Conservation (phyloP, 2,329 filamentous ascomycete species). For the Sarocladium brachiariae region DNA sequence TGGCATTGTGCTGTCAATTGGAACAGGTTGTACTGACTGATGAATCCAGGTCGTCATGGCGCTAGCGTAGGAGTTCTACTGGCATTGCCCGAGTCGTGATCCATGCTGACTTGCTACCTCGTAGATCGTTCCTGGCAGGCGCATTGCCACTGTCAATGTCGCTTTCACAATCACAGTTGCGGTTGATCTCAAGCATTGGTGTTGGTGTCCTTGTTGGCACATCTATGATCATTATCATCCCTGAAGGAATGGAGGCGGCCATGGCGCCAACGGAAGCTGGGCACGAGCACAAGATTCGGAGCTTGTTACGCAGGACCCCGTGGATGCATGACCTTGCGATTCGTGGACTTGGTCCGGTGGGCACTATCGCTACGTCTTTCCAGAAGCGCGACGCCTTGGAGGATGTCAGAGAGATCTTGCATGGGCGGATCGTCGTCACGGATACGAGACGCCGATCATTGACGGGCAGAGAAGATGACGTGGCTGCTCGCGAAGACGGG, state of each 20-base stretch:
- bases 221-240: slow-evolving; percentile 93
- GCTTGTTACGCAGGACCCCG: slow-evolving; percentile 25
- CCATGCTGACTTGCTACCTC: slow-evolving; percentile 12
- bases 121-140: slow-evolving; percentile 87
- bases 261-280: slow-evolving; percentile 39
- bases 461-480: not conserved
- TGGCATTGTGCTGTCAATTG: not conserved
- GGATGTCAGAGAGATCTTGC: not conserved
- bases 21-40: slow-evolving; percentile 15
- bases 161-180: slow-evolving; percentile 77
- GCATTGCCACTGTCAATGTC: slow-evolving; percentile 84
- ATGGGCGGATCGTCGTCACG: not conserved
- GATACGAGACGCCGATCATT: not conserved
- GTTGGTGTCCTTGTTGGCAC: slow-evolving; percentile 93
- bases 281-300: slow-evolving; percentile 30
- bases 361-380: not conserved
- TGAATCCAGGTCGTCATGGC: slow-evolving; percentile 47
- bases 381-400: not conserved
- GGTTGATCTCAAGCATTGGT: slow-evolving; percentile 84
- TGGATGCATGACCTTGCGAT: slow-evolving; percentile 21
- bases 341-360: slow-evolving; percentile 15
- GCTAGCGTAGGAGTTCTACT: slow-evolving; percentile 42
- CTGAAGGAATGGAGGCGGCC: slow-evolving; percentile 88
- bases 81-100: slow-evolving; percentile 10
- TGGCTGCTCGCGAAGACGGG: slow-evolving; percentile 4